Conservation (phyloP, 257 asterid species). For the Galeopsis tetrahit region DNA sequence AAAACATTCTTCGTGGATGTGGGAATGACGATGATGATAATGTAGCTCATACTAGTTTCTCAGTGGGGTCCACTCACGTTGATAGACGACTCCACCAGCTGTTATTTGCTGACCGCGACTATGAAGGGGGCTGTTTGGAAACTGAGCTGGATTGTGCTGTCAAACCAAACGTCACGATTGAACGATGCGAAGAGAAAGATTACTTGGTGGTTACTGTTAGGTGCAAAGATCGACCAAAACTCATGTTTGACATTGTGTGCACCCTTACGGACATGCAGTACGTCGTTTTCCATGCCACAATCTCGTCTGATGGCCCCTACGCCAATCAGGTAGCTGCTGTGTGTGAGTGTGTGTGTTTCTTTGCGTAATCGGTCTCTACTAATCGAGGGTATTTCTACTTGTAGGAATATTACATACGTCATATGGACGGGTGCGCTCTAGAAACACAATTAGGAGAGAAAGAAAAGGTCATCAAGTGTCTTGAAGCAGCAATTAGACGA, state of each 20-base stretch:
- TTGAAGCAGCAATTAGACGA: constrained; percentile 93
- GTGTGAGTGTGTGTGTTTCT: neutral
- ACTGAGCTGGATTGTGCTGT: constrained; percentile 41
- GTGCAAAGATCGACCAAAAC: constrained; percentile 93
- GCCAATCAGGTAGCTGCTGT: constrained; percentile 74
- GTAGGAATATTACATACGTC: constrained; percentile 89
- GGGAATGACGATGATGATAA: constrained; percentile 47
- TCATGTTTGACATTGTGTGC: constrained; percentile 96
- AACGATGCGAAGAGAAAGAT: constrained; percentile 82
- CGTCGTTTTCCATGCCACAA: constrained; percentile 87
- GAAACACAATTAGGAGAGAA: constrained; percentile 63
- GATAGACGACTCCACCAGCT: constrained; percentile 97
- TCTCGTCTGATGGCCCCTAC: constrained; percentile 81
- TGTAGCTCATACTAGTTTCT: constrained; percentile 57
- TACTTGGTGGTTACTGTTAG: constrained; percentile 83
- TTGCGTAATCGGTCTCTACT: constrained; percentile 1
- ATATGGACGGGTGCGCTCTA: constrained; percentile 82
- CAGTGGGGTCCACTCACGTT: constrained; percentile 71
- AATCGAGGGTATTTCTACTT: constrained; percentile 18
- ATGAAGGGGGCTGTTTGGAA: constrained; percentile 54
- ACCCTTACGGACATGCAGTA: constrained; percentile 95
- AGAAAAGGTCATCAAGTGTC: constrained; percentile 83
- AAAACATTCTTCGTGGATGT: constrained; percentile 65
- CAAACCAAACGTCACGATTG: constrained; percentile 68
- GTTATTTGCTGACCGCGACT: constrained; percentile 82